phyloP scores from a whole-genome alignment of 176 grass and related monocot genomes.

The Hsuehochloa calcarea region DNA sequence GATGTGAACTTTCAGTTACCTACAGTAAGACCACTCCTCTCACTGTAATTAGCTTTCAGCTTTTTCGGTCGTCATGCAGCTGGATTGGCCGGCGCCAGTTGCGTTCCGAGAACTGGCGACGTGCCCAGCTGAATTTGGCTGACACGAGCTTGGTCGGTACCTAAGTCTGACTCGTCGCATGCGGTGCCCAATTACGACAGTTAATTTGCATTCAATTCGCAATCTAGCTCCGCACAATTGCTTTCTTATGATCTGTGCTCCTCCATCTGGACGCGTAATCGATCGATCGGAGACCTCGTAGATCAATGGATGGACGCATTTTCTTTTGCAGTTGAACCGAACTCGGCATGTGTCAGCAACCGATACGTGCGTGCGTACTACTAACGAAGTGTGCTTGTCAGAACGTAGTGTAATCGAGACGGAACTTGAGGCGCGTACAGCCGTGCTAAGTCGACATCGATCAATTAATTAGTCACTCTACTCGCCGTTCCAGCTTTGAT shows the following conservation, averaged over 20 bases:
- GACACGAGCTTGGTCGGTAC: background rate
- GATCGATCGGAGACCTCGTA: background rate
- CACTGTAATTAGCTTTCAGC: background rate
- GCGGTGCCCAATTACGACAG: background rate
- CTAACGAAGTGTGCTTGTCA: background rate
- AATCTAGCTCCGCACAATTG: background rate
- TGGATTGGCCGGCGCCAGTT: background rate
- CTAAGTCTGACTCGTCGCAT: background rate
- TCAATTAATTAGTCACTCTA: background rate
- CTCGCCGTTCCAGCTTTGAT: background rate
- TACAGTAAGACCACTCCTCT: background rate
- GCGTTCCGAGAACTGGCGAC: background rate
- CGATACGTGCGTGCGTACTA: background rate
- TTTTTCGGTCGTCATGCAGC: background rate
- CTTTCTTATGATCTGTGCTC: background rate
- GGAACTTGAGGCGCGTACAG: background rate
- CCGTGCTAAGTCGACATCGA: no score
- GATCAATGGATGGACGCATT: background rate
- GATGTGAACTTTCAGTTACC: background rate
- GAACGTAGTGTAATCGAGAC: background rate
- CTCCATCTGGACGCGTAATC: background rate
- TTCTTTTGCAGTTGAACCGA: background rate
- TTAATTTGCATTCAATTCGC: background rate
- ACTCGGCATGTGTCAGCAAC: background rate
- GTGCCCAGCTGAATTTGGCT: background rate